These are phyloP conservation scores for Trichoderma cornu-damae DNA, from an alignment of 2,329 filamentous ascomycete species.

Conservation along the genomic window DNA sequence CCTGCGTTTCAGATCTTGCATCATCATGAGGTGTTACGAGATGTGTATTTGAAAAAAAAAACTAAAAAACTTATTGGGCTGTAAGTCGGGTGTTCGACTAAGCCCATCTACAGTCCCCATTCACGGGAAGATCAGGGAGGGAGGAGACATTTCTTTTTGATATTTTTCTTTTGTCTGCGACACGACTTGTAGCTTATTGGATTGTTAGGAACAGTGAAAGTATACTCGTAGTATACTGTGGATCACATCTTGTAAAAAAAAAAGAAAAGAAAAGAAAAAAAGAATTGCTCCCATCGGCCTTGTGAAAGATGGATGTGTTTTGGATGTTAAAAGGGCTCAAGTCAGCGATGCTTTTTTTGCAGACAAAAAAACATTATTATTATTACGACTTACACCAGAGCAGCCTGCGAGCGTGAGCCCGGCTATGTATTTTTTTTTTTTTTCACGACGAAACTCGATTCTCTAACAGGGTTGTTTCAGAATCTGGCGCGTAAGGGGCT, in stretches of 20 bases:
- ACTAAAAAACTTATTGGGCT: slow-evolving; percentile 1
- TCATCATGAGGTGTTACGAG: slow-evolving; percentile 7
- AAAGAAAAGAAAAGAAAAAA: too few relatives aligned
- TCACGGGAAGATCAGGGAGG: slow-evolving; percentile 12
- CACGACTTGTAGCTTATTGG: slow-evolving; percentile 17
- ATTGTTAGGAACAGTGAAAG: slow-evolving; percentile 16
- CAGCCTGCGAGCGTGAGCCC: neutral
- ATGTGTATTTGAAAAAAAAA: neutral
- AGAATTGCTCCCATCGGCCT: neutral
- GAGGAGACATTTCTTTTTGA: slow-evolving; percentile 7
- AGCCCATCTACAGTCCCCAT: slow-evolving; percentile 7
- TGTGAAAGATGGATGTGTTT: neutral
- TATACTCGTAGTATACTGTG: slow-evolving; percentile 18
- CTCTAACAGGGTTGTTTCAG: slow-evolving; percentile 8
- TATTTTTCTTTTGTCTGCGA: slow-evolving; percentile 14
- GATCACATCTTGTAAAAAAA: slow-evolving; percentile 9
- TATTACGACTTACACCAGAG: too few relatives aligned
- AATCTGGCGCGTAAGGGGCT: neutral
- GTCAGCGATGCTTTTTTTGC: too few relatives aligned
- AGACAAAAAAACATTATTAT: too few relatives aligned
- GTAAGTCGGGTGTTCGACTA: slow-evolving; percentile 1
- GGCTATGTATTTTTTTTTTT: too few relatives aligned
- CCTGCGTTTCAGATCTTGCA: slow-evolving; percentile 2
- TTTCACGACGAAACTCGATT: slow-evolving; percentile 2
- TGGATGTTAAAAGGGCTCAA: neutral